Base-by-base conservation (phyloP, 2,329 filamentous ascomycete genomes). In the Plectosphaerella plurivora region DNA sequence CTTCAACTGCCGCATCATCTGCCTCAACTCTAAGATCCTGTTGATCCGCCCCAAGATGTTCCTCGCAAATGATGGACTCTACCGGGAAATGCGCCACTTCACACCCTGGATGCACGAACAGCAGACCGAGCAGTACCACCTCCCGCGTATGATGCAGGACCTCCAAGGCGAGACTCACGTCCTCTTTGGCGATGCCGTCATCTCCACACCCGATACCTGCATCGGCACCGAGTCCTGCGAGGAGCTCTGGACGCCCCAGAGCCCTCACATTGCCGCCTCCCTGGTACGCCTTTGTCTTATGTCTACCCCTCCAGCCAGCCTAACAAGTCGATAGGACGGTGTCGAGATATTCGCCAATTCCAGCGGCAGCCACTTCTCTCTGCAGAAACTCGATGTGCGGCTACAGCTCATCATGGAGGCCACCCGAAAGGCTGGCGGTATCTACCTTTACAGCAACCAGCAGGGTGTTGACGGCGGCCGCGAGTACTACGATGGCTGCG, bases 341-440 rank as follows among this genome's bases (percentile, higher is more conserved):
- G 82, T 83, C 6, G 89, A 90, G 61, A 84, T 91, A 51, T 79
- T 89, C 56, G 82, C 83, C 9, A 93, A 93, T 66, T 83, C 78
- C 3, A 84, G 78, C 50, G 88, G 84, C 7, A 83, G 77, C 12
- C 89, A 93, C 64, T 82, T 84, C 61, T 60, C 59, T 16, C 55
- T 68, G 16, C 75, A 81, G 12, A 91, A 91, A 64, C 76, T 90
- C 1, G 74, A 88, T 57, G 78, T 72, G 0, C 75, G 84, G 14
- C 71, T 90, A 25, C 73, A 80, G 22, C 71, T 91, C 14, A 89
- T 90, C 54, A 72, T 72, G 14, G 82, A 89, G 60, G 85, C 84
- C 3, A 89, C 86, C 0, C 62, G 69, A 5, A 73, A 73, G 59
- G 63, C 58, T 25, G 71, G 72, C 11, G 71, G 71, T 12, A 57